Evolutionary conservation across 2,329 filamentous ascomycete genomes (phyloP).

Genomic region (Botrytis medusae): DNA sequence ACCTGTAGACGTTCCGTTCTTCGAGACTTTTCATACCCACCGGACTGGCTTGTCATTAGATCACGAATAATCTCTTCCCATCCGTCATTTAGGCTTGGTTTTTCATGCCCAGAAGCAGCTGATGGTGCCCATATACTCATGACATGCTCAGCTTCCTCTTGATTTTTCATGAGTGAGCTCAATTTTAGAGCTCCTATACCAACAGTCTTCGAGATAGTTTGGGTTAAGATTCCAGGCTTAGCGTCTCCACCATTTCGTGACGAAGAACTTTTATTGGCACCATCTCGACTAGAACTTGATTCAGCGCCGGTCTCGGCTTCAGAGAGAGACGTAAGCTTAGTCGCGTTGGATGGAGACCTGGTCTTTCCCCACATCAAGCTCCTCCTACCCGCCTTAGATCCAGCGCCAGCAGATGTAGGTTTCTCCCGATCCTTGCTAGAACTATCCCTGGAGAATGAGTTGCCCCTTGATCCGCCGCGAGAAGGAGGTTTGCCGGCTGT

Average conservation of each 20-base stretch:
- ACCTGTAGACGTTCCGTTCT: slow-evolving; percentile 76
- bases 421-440: slow-evolving; percentile 36
- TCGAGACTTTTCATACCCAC: slow-evolving; percentile 70
- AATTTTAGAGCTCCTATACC: slow-evolving; percentile 78
- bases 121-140: slow-evolving; percentile 75
- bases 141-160: slow-evolving; percentile 71
- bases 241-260: slow-evolving; percentile 42
- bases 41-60: slow-evolving; percentile 70
- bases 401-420: slow-evolving; percentile 48
- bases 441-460: slow-evolving; percentile 33
- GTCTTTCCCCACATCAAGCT: slow-evolving; percentile 70
- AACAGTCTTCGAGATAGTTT: slow-evolving; percentile 64
- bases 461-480: slow-evolving; percentile 26
- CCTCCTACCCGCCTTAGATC: slow-evolving; percentile 57
- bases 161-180: slow-evolving; percentile 70
- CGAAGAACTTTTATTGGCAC: slow-evolving; percentile 55
- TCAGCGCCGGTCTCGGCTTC: slow-evolving; percentile 27
- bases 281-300: slow-evolving; percentile 29
- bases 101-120: slow-evolving; percentile 55
- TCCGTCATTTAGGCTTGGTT: slow-evolving; percentile 57
- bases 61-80: slow-evolving; percentile 74
- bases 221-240: slow-evolving; percentile 39
- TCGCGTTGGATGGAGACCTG: slow-evolving; percentile 44
- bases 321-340: slow-evolving; percentile 53
- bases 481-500: slow-evolving; percentile 34